Conservation (phyloP, 2,329 filamentous ascomycete genomes). For the Basipetospora chlamydospora region DNA sequence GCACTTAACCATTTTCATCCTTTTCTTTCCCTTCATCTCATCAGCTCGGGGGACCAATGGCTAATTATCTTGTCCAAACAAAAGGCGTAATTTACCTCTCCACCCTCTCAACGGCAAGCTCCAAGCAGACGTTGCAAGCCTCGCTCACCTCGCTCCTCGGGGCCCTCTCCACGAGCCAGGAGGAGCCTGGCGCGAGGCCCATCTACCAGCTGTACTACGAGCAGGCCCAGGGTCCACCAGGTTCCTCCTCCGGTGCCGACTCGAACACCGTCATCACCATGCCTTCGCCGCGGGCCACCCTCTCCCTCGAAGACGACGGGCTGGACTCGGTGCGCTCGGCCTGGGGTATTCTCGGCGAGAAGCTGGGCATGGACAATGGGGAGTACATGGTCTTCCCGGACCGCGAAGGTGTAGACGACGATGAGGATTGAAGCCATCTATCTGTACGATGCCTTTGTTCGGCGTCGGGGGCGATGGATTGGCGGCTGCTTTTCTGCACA, state of each 20-base stretch:
- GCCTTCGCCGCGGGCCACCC: slow-evolving; percentile 42
- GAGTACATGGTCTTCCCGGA: slow-evolving; percentile 71
- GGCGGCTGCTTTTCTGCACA: too few relatives aligned
- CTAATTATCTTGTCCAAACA: too few relatives aligned
- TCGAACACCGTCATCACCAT: slow-evolving; percentile 38
- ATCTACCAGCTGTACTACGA: slow-evolving; percentile 43
- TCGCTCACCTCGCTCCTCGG: slow-evolving; percentile 28
- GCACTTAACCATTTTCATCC: too few relatives aligned
- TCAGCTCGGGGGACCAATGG: too few relatives aligned
- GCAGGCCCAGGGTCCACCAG: slow-evolving; percentile 20
- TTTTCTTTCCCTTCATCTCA: too few relatives aligned
- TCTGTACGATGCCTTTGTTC: too few relatives aligned
- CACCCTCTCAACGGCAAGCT: slow-evolving; percentile 8
- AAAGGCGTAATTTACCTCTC: slow-evolving; percentile 22
- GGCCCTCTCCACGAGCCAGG: slow-evolving; percentile 10
- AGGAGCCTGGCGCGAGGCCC: slow-evolving; percentile 13
- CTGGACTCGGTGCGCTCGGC: slow-evolving; percentile 52
- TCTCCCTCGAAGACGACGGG: slow-evolving; percentile 59
- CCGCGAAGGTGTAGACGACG: slow-evolving; percentile 45
- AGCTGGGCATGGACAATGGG: slow-evolving; percentile 26
- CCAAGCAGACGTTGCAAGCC: slow-evolving; percentile 21
- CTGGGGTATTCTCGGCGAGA: slow-evolving; percentile 51
- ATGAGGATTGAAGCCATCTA: slow-evolving; percentile 39
- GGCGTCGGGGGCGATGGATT: too few relatives aligned
- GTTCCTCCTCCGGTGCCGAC: slow-evolving; percentile 3